Conservation (phyloP, 306 rosid species). For the Lathyrus sativus region DNA sequence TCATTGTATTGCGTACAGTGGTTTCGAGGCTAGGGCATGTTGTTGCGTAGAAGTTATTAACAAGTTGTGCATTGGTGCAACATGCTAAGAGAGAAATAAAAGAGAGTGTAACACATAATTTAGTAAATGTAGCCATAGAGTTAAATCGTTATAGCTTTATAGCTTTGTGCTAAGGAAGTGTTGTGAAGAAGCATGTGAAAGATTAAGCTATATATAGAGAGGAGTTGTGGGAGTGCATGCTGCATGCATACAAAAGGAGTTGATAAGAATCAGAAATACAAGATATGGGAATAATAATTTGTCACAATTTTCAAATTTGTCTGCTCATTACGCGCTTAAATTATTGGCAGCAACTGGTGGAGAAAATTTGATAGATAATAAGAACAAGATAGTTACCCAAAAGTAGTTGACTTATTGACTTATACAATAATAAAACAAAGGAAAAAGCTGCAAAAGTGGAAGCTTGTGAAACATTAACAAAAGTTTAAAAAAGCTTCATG, state of each 20-base stretch:
- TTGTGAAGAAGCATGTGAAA: too few relatives aligned
- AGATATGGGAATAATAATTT: not conserved
- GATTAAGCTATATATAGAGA: too few relatives aligned
- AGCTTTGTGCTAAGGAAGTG: not conserved
- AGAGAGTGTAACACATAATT: constrained; percentile 30
- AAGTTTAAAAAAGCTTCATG: not conserved
- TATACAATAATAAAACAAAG: too few relatives aligned
- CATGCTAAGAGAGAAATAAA: constrained; percentile 41
- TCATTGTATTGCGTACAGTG: constrained; percentile 56
- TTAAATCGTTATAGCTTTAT: not conserved
- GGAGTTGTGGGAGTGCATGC: constrained; percentile 16
- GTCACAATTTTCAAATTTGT: constrained; percentile 26
- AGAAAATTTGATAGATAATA: not conserved
- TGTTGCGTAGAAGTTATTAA: constrained; percentile 51
- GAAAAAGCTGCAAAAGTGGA: not conserved
- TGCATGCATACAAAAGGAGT: constrained; percentile 10
- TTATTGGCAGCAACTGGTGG: not conserved
- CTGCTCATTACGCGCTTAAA: not conserved
- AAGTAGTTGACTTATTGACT: too few relatives aligned
- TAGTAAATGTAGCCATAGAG: constrained; percentile 34
- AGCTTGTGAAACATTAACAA: not conserved
- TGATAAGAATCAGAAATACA: not conserved
- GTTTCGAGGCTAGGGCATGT: constrained; percentile 58
- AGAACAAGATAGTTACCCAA: not conserved
- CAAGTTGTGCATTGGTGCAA: constrained; percentile 60